A percentile compares a stretch with the other conserved stretches of the same genome.
Conservation (phyloP, 2,329 filamentous ascomycete species). For the Hortaea sp. region DNA sequence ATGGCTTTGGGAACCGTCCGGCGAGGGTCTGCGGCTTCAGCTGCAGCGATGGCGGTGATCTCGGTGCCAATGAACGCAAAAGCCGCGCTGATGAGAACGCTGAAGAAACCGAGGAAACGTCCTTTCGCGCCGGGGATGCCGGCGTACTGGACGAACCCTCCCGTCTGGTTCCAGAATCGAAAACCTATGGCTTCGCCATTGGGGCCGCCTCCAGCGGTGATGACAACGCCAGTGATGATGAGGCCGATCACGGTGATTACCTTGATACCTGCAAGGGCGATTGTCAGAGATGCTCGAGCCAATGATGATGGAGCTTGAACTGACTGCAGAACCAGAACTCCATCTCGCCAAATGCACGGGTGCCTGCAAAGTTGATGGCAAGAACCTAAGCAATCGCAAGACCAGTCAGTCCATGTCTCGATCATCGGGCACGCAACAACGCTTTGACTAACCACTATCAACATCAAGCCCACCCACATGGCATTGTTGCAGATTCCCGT, state of each 20-base stretch:
- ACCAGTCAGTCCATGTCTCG: too few relatives aligned
- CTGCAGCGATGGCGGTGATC: conserved; percentile 32
- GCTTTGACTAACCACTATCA: too few relatives aligned
- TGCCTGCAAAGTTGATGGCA: conserved; percentile 12
- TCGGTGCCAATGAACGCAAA: conserved; percentile 58
- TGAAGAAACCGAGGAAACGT: conserved; percentile 52
- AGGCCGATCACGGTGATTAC: conserved; percentile 46
- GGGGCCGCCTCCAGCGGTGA: conserved; percentile 32
- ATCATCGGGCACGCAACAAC: too few relatives aligned
- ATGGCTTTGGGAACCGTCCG: conserved; percentile 28
- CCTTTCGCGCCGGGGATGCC: conserved; percentile 2
- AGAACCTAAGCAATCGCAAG: not conserved
- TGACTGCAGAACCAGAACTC: not conserved
- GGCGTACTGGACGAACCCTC: conserved; percentile 1
- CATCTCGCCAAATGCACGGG: not conserved
- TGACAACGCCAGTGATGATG: conserved; percentile 50
- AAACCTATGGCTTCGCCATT: conserved; percentile 21
- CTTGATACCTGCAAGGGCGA: conserved; percentile 16
- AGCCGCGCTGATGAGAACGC: conserved; percentile 53
- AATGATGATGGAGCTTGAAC: too few relatives aligned
- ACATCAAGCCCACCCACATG: too few relatives aligned
- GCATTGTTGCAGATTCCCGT: too few relatives aligned
- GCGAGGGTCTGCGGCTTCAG: conserved; percentile 31
- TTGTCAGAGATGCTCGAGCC: too few relatives aligned
- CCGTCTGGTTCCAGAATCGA: conserved; percentile 12